Base-by-base conservation (phyloP, 2,329 filamentous ascomycete species). In the Leptoxyphium fumago region DNA sequence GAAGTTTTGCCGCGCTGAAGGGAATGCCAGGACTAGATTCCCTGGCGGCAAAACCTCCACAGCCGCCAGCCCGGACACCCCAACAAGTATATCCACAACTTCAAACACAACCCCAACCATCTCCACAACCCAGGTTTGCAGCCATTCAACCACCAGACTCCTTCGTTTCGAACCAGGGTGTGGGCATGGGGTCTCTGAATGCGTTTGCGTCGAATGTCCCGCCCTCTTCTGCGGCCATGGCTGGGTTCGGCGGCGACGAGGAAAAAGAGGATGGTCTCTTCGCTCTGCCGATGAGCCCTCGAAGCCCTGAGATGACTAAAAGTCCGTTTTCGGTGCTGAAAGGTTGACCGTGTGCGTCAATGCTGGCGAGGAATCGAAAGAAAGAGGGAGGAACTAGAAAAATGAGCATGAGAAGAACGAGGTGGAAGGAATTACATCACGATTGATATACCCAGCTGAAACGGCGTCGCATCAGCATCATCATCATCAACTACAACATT, bases 261-360 rank as follows among this genome's bases (percentile, higher is more conserved):
- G 76, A 80, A 36, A 74, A 73, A 1, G 82, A 86, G 51, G 86
- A 94, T 46, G 88, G 84, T 36, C 70, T 94, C 2, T 95, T 95
- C 58, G 87, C 86, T 0, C 73, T 94, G 43, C 86, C 85, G 1
- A 77, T 94, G 65, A 89, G 84, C 55, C 87, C 87, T 1, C 72
- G 87, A 42, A 88, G 84, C 55, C 87, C 38, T 40, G 86, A 93
- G 52, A 86, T 91, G 70, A 78, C 79, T 43, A 84, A 79, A 53
- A 88, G 84, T 57, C 87, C 86, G 0, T 95, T 94, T 57, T 75
- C 73, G 2, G 75, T 80, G 58, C 26, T 48, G 44, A 29, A 32
- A 29, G 2, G 44, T 26, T 26, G 44, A 43, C 39, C 21, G 21
- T 26, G 21, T 26, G 3, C 21, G 7, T 26, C 21, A 26, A 26